Conservation (phyloP, 23 red algal species). For the Chondrus crispus region DNA sequence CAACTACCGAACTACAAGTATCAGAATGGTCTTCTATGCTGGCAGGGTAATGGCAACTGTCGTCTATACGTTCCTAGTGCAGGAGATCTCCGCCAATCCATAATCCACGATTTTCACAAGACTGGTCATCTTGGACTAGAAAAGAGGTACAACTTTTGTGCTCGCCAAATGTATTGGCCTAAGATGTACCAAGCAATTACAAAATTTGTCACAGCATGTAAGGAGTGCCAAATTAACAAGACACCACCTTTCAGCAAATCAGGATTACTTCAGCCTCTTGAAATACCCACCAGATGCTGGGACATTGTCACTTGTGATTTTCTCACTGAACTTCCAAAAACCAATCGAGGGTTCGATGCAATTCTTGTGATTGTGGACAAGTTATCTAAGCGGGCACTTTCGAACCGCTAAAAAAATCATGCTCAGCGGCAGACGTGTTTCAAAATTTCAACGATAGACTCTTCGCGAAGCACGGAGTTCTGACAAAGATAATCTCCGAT, state of each 20-base stretch:
- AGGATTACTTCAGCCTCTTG: constrained; percentile 27
- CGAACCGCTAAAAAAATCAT: constrained; percentile 12
- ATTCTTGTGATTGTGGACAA: constrained; percentile 35
- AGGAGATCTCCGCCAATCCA: background rate
- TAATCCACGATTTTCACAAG: background rate
- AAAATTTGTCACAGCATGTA: background rate
- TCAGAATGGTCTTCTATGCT: background rate
- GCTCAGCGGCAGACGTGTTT: background rate
- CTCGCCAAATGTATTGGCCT: background rate
- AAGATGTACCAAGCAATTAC: background rate
- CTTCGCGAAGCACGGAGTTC: constrained; percentile 38
- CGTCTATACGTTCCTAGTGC: background rate
- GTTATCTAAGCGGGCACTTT: constrained; percentile 41
- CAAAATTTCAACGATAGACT: constrained; percentile 9
- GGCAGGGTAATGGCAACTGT: background rate
- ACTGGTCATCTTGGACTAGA: background rate
- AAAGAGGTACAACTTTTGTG: background rate
- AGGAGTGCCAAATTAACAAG: background rate
- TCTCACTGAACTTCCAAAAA: constrained; percentile 13
- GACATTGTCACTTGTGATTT: constrained; percentile 25
- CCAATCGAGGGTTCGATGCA: background rate
- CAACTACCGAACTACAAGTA: background rate
- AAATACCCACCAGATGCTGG: constrained; percentile 15
- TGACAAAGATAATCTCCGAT: constrained; percentile 24
- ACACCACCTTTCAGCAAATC: background rate